Evolutionary conservation across 1,284 basidiomycete genomes (phyloP), one percentile per base, ranked within the genome.

Genomic region (Puccinia triticina): DNA sequence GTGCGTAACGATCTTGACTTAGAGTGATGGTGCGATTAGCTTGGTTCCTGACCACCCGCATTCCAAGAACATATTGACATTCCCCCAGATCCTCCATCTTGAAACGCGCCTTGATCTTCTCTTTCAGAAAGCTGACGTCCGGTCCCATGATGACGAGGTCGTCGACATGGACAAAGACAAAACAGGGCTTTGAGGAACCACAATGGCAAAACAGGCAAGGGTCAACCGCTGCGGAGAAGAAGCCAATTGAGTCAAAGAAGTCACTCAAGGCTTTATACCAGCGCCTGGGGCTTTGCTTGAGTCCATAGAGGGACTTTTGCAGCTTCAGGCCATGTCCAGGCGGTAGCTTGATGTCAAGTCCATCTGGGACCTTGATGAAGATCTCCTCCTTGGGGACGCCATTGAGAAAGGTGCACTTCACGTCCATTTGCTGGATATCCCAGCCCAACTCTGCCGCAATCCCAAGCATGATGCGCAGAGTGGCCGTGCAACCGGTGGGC

Each of bases 31-130:
- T 23, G 72, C 29, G 10, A 10, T 29, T 50, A 10, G 46, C 16
- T 48, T 18, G n/a, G 29, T 74, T n/a, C 23, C 46, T 8, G 50
- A 43, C 50, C 43, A 74, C 50, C 14, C 50, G 18, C 72, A 74
- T 74, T 32, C 72, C 72, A 11, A 74, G 34, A 0, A 74, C 50
- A 10, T 14, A 74, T 23, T 43, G 11, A 32, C 29, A n/a, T 7
- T 48, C 43, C 14, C 72, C 72, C 16, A 74, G 34, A 18, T 74
- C 72, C 48, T 74, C 72, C 72, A 74, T 74, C 50, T 74, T 26
- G 29, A 74, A 74, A 29, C 34, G 26, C 32, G 46, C 8, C 26
- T 7, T 23, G 26, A 74, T 74, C 8, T 32, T 8, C 2, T 21
- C 34, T 18, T 74, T 74, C 8, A 74, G 50, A 8, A n/a, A 23